Evolutionary conservation across 2,329 filamentous ascomycete species (phyloP).

Genomic region (Macrophomina phaseolina): DNA sequence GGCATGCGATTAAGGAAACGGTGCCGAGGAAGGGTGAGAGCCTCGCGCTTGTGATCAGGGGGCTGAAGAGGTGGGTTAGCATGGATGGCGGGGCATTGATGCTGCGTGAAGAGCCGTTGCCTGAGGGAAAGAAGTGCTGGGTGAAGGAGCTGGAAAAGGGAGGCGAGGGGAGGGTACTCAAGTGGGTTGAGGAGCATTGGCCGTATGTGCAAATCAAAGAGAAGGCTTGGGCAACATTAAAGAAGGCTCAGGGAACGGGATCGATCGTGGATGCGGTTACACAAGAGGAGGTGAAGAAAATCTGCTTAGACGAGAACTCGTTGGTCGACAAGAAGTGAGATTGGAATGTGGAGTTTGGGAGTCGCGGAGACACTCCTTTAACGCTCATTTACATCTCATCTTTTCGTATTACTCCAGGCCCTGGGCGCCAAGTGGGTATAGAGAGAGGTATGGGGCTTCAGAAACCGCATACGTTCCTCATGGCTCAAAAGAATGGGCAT

Average conservation of each 20-base stretch:
- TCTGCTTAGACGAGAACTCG: neutral
- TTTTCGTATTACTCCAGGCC: no score
- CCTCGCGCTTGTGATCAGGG: conserved; percentile 36
- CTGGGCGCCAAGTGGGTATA: no score
- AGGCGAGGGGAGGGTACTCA: conserved; percentile 28
- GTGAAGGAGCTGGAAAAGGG: conserved; percentile 27
- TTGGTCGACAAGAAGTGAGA: no score
- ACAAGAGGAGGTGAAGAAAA: neutral
- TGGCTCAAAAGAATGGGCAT: no score
- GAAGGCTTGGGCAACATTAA: conserved; percentile 30
- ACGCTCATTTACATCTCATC: no score
- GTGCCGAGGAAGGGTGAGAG: conserved; percentile 37
- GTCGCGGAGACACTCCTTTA: no score
- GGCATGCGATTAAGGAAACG: conserved; percentile 51
- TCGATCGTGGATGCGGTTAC: neutral
- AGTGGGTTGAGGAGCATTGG: conserved; percentile 43
- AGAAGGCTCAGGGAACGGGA: neutral
- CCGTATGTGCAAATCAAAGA: conserved; percentile 38
- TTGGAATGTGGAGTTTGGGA: no score
- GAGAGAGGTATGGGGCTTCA: no score
- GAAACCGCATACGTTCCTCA: no score
- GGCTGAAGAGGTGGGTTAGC: conserved; percentile 43
- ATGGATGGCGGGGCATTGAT: conserved; percentile 35
- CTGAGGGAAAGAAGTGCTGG: conserved; percentile 34
- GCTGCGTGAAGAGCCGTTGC: conserved; percentile 31